Conservation (phyloP, 1,284 basidiomycete genomes). For the Xerocomus minutiporus region DNA sequence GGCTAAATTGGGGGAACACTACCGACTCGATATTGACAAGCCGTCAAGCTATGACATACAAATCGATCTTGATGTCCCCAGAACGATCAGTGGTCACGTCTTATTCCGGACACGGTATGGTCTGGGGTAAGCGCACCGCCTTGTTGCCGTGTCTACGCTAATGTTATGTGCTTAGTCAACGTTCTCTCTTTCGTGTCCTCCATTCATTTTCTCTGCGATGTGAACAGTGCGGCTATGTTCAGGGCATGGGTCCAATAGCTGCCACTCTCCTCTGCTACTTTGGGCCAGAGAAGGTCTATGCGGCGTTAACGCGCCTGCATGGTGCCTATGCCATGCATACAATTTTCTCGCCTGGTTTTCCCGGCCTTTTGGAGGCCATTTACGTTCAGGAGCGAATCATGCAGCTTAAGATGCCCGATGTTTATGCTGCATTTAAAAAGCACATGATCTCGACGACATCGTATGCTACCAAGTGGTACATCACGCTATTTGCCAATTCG, state of each 20-base stretch:
- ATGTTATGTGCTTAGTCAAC: conserved; percentile 57
- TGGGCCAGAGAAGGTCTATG: conserved; percentile 83
- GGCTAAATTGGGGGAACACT: conserved; percentile 47
- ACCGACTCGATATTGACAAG: conserved; percentile 64
- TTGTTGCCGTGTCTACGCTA: conserved; percentile 10
- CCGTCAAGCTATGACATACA: conserved; percentile 92
- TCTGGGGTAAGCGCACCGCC: conserved; percentile 61
- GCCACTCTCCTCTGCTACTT: conserved; percentile 94
- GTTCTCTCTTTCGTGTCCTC: conserved; percentile 90
- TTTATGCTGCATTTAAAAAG: conserved; percentile 80
- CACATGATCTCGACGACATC: conserved; percentile 89
- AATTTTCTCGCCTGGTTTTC: conserved; percentile 93
- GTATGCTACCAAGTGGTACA: conserved; percentile 99
- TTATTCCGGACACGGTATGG: conserved; percentile 96
- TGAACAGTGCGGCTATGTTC: conserved; percentile 90
- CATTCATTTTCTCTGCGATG: conserved; percentile 89
- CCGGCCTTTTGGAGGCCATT: conserved; percentile 90
- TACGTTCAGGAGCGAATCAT: conserved; percentile 90
- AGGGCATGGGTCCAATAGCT: conserved; percentile 98
- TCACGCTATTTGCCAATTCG: conserved; percentile 92
- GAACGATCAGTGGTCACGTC: conserved; percentile 93
- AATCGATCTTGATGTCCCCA: conserved; percentile 96
- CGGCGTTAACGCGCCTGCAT: conserved; percentile 79
- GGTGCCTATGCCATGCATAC: conserved; percentile 85
- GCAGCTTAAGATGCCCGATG: conserved; percentile 80